These are phyloP conservation scores for Pyrenophora graminea DNA, from an alignment of 2,329 filamentous ascomycete species.

Conservation along the genomic window DNA sequence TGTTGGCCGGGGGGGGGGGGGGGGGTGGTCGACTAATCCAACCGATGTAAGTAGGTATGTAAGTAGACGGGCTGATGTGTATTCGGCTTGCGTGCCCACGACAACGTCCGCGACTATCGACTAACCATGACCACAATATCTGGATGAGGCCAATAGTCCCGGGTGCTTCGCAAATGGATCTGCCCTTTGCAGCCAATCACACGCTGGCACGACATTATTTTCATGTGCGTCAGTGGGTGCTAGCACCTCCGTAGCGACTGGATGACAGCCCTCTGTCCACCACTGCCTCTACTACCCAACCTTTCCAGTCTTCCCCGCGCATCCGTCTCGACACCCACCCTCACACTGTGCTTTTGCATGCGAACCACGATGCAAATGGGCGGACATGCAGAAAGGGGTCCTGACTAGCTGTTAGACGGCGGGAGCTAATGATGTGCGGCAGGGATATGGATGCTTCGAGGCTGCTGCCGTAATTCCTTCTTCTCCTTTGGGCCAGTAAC, in stretches of 20 bases:
- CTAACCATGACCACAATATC: not conserved
- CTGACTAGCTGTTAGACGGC: conserved; percentile 17
- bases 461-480: not conserved
- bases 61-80: too few species aligned
- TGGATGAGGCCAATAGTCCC: not conserved
- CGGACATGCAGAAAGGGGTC: conserved; percentile 14
- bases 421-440: conserved; percentile 17
- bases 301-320: not conserved
- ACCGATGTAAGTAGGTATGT: too few species aligned
- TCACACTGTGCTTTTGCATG: not conserved
- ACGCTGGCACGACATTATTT: conserved; percentile 5
- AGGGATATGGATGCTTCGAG: conserved; percentile 2
- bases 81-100: conserved; percentile 3
- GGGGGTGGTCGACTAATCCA: not conserved
- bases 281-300: not conserved
- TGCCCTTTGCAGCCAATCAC: conserved; percentile 11
- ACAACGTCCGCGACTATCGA: conserved; percentile 17
- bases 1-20: not conserved
- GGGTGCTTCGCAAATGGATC: not conserved
- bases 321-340: not conserved
- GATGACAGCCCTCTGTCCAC: not conserved
- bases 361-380: conserved; percentile 2
- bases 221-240: conserved; percentile 5
- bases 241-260: not conserved
- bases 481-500: not conserved